Conservation (phyloP, 2,329 filamentous ascomycete genomes). For the Aspergillus versicolor region DNA sequence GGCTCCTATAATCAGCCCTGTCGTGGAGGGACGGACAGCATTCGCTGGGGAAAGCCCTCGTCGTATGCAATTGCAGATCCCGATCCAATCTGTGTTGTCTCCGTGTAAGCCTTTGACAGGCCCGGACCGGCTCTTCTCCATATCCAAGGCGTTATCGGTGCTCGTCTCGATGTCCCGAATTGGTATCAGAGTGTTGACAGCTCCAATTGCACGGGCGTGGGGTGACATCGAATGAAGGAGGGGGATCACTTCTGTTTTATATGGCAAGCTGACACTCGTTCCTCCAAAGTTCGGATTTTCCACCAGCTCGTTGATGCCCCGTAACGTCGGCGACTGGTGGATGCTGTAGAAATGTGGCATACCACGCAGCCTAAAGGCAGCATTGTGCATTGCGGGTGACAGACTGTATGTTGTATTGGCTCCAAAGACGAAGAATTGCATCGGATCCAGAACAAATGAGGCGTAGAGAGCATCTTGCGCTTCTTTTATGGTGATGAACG, state of each 20-base stretch:
- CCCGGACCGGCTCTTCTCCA: slow-evolving; percentile 63
- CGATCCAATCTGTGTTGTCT: slow-evolving; percentile 81
- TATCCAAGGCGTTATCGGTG: slow-evolving; percentile 57
- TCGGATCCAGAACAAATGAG: slow-evolving; percentile 65
- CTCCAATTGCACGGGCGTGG: slow-evolving; percentile 72
- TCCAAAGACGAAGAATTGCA: slow-evolving; percentile 74
- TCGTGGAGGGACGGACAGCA: slow-evolving; percentile 56
- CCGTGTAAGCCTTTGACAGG: slow-evolving; percentile 70
- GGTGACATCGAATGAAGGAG: slow-evolving; percentile 66
- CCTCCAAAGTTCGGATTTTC: slow-evolving; percentile 69
- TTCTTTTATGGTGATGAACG: slow-evolving; percentile 60
- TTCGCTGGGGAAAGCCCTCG: slow-evolving; percentile 72
- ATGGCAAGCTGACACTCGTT: slow-evolving; percentile 69
- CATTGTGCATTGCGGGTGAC: slow-evolving; percentile 75
- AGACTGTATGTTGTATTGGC: slow-evolving; percentile 69
- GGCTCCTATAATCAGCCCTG: slow-evolving; percentile 62
- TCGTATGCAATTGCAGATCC: slow-evolving; percentile 70
- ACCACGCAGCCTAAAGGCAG: slow-evolving; percentile 65
- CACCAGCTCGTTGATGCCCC: slow-evolving; percentile 63
- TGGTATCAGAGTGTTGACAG: slow-evolving; percentile 73
- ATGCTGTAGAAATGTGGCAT: slow-evolving; percentile 68
- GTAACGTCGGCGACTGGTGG: slow-evolving; percentile 61
- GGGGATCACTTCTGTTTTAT: slow-evolving; percentile 69
- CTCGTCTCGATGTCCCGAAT: slow-evolving; percentile 57
- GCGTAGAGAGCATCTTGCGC: slow-evolving; percentile 66